phyloP scores from a whole-genome alignment of 768 basidiomycete genomes.

The Dentipellis fragilis region DNA sequence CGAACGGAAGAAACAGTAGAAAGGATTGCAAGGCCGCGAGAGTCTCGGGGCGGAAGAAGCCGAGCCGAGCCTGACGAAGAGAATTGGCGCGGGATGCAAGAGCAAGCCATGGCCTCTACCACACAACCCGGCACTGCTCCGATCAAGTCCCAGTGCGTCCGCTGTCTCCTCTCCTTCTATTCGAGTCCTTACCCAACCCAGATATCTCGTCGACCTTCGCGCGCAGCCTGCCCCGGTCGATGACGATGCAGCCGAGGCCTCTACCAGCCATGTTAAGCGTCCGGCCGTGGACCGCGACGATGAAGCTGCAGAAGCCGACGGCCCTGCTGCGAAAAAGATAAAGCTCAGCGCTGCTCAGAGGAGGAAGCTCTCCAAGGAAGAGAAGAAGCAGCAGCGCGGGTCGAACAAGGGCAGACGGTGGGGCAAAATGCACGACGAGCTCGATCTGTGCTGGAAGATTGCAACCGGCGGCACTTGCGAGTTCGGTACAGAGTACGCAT shows the following conservation, averaged over 20 bases:
- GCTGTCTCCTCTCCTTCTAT: neutral
- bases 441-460: constrained; percentile 75
- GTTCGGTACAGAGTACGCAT: constrained; percentile 49
- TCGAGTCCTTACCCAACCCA: neutral
- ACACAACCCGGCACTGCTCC: constrained; percentile 36
- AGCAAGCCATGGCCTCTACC: no score
- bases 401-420: constrained; percentile 80
- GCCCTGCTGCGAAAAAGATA: constrained; percentile 18
- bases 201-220: neutral
- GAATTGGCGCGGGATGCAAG: no score
- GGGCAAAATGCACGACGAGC: constrained; percentile 65
- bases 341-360: constrained; percentile 24
- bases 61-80: no score
- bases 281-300: constrained; percentile 7
- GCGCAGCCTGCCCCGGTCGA: constrained; percentile 21
- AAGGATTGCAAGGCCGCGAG: no score
- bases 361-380: constrained; percentile 45
- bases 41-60: no score
- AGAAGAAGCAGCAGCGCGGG: constrained; percentile 67
- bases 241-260: constrained; percentile 59
- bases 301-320: constrained; percentile 12
- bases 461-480: constrained; percentile 66
- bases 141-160: constrained; percentile 40
- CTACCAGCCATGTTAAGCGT: constrained; percentile 25
- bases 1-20: no score